Evolutionary conservation across 352 stramenopile genomes (phyloP), one percentile per base, ranked within the genome.

Genomic region (Phytophthora rubi): DNA sequence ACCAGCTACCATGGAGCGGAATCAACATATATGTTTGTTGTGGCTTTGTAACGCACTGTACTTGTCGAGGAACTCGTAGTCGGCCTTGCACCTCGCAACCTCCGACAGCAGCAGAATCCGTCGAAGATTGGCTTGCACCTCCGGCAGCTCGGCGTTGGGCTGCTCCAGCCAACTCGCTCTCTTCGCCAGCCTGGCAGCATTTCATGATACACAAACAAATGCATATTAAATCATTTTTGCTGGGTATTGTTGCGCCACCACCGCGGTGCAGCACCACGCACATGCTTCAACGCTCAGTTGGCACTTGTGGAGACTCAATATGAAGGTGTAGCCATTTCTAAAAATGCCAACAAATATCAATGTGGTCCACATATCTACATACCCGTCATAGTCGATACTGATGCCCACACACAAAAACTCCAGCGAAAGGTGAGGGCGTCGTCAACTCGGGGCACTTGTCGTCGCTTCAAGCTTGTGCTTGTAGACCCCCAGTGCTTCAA

Each of bases 51-150:
- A 54, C 54, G 35, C 23, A 91, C 85, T 80, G 66, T 88, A 90
- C 57, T 78, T 75, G 45, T 91, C 83, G 28, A 93, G 77, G 44
- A 88, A 84, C 26, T 90, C 85, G 58, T 92, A 92, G 66, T 93
- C 85, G 0, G 76, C 77, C 32, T 72, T 79, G 47, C 65, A 73
- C 0, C 85, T 77, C 37, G 74, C 64, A 28, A 71, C 62, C 7
- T 88, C 77, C 1, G 83, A 69, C 10, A 81, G 64, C 48, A 86
- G 57, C 45, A 93, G 70, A 51, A 90, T 79, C 26, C 73, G 67
- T 26, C 73, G 75, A 53, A 93, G 62, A 7, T 73, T 77, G 23
- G 53, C 55, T 23, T 67, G 76, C 48, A 90, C 79, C 32, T 90
- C 83, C 4, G 64, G 44, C 7, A 71, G 59, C 44, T 82, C 79